A percentile compares a stretch with the other conserved stretches of the same genome.
phyloP scores from a whole-genome alignment of 169 alveolate genomes.

The Cyclospora cayetanensis region DNA sequence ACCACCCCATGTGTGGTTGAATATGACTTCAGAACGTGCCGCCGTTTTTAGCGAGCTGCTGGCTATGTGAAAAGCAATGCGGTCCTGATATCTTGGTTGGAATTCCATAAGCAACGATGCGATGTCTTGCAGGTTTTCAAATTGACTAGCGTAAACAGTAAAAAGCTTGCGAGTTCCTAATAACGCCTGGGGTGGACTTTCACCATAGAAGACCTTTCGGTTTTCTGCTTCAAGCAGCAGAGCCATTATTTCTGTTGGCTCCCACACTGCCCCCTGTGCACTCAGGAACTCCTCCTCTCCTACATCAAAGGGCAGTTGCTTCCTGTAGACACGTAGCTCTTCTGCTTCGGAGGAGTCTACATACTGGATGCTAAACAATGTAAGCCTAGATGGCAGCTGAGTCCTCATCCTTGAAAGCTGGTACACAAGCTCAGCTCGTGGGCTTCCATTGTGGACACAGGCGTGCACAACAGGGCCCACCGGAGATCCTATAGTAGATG shows the following conservation, averaged over 20 bases:
- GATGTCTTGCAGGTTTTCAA: constrained; percentile 30
- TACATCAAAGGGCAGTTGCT: constrained; percentile 2
- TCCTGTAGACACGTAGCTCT: background rate
- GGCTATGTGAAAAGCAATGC: background rate
- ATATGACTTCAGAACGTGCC: constrained; percentile 4
- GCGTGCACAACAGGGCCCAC: constrained; percentile 39
- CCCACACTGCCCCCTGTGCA: background rate
- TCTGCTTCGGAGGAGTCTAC: background rate
- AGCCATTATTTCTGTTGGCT: background rate
- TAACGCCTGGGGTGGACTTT: background rate
- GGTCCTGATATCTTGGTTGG: background rate
- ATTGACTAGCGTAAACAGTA: background rate
- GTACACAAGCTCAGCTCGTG: background rate
- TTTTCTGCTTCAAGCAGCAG: constrained; percentile 21
- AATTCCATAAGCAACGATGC: constrained; percentile 34
- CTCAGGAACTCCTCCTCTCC: constrained; percentile 14
- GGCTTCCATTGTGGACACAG: constrained; percentile 18
- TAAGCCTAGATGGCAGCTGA: background rate
- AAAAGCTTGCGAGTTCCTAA: constrained; percentile 8
- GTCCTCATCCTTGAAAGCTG: background rate
- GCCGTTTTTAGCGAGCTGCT: background rate
- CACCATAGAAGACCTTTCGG: constrained; percentile 21
- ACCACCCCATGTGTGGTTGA: constrained; percentile 46
- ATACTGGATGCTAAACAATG: background rate
- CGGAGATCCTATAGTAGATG: background rate